A percentile compares a stretch with the other conserved stretches of the same genome.
Evolutionary conservation across 495 filamentous ascomycete genomes (phyloP).

Genomic region (Apodospora peruviana): DNA sequence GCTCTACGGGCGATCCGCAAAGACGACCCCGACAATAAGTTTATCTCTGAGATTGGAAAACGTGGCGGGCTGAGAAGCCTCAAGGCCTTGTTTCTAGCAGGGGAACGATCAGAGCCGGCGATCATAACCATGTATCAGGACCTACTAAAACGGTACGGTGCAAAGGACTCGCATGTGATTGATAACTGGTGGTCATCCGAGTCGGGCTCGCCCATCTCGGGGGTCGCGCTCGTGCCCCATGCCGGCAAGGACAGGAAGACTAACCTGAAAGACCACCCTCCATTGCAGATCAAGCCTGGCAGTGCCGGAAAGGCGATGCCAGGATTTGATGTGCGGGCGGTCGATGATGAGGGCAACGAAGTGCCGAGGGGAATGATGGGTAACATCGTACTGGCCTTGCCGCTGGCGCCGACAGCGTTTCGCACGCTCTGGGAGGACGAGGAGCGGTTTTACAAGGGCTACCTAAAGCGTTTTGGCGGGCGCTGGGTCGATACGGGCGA

Average conservation of each 20-base stretch:
- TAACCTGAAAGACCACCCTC: conserved; percentile 16
- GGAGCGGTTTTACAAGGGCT: conserved; percentile 74
- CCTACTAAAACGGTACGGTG: conserved; percentile 59
- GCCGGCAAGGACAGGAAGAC: conserved; percentile 38
- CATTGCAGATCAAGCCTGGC: conserved; percentile 63
- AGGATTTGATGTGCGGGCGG: conserved; percentile 75
- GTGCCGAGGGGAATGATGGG: conserved; percentile 69
- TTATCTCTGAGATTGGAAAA: conserved; percentile 55
- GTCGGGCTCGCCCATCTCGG: conserved; percentile 83
- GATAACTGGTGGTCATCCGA: conserved; percentile 98
- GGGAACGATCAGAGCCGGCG: conserved; percentile 82
- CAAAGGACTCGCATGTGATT: conserved; percentile 59
- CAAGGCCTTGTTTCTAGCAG: conserved; percentile 75
- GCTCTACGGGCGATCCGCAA: conserved; percentile 81
- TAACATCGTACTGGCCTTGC: conserved; percentile 80
- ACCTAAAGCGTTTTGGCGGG: conserved; percentile 72
- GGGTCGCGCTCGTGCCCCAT: conserved; percentile 60
- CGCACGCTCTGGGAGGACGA: conserved; percentile 79
- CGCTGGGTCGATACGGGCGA: conserved; percentile 88
- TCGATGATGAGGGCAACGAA: conserved; percentile 72
- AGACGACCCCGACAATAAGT: conserved; percentile 70
- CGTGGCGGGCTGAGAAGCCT: conserved; percentile 63
- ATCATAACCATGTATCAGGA: conserved; percentile 76
- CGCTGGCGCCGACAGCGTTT: conserved; percentile 80
- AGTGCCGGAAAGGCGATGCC: conserved; percentile 87